These are phyloP conservation scores for Leishmania arabica DNA, from an alignment of 208 protist genomes.

Conservation along the genomic window DNA sequence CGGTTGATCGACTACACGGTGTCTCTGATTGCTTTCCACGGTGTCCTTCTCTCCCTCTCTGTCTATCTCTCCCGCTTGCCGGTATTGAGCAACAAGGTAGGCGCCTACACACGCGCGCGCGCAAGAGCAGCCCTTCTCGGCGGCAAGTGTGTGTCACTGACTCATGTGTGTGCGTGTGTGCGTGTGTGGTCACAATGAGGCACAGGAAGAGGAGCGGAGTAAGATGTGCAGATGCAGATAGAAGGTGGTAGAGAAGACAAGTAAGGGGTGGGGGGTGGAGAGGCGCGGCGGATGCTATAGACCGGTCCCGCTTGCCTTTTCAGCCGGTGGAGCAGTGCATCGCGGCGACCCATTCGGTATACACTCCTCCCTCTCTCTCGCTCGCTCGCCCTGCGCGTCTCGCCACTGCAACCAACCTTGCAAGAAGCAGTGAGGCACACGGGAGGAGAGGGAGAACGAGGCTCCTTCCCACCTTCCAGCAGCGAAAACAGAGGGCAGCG, in stretches of 20 bases:
- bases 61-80: not conserved
- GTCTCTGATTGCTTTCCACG: not conserved
- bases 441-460: not conserved
- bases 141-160: not conserved
- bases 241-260: not conserved
- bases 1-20: not conserved
- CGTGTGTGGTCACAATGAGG: too few species aligned
- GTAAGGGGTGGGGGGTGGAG: not conserved
- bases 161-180: too few species aligned
- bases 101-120: not conserved
- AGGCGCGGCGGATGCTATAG: not conserved
- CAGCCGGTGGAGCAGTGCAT: not conserved
- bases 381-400: not conserved
- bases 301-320: not conserved
- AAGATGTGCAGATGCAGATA: not conserved
- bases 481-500: conserved; percentile 1
- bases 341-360: not conserved
- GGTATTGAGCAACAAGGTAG: not conserved
- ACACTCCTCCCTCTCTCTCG: not conserved
- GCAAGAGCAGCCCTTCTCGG: not conserved
- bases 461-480: not conserved
- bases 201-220: not conserved
- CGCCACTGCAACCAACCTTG: not conserved
- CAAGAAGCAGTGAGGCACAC: not conserved
- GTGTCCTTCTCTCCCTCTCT: not conserved